Evolutionary conservation across 2,329 filamentous ascomycete species (phyloP), one percentile per base, ranked within the genome.

Genomic region (Calonectria honghensis): DNA sequence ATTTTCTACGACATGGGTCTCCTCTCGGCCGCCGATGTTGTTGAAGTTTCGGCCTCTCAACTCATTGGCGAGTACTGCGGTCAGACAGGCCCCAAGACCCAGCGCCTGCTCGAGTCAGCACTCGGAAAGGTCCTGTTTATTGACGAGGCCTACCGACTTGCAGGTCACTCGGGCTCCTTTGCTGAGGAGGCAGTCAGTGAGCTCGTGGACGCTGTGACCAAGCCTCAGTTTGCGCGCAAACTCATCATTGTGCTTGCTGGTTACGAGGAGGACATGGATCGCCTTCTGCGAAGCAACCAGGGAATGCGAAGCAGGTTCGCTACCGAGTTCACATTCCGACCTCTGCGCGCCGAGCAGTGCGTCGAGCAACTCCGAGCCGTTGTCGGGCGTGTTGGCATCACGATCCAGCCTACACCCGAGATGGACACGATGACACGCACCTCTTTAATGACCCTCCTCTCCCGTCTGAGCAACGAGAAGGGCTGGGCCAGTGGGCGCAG

Each of bases 1-100:
- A 86, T 96, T 0, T 96, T 91, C 79, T 95, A 94, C 79, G 91
- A 95, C 79, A 91, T 96, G 88, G 93, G 93, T 0, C 89, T 95
- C 61, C 85, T 96, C 0, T 85, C 91, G 0, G 86, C 88, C 0
- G 88, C 88, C 0, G 90, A 93, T 52, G 92, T 95, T 0, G 82
- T 93, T 0, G 92, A 95, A 75, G 90, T 88, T 68, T 95, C 94
- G 0, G 92, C 92, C 0, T 91, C 91, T 0, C 93, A 95, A 50
- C 84, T 96, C 0, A 86, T 95, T 1, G 93, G 92, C 0, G 87
- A 93, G 79, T 95, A 91, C 59, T 81, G 94, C 0, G 94, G 94
- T 0, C 92, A 94, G 0, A 95, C 93, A 0, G 92, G 91, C 0
- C 93, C 92, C 0, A 94, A 94, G 78, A 91, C 92, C 0, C 87